Evolutionary conservation across 2,329 filamentous ascomycete species (phyloP), one percentile per base, ranked within the genome.

Genomic region (Metarhizium brunneum): DNA sequence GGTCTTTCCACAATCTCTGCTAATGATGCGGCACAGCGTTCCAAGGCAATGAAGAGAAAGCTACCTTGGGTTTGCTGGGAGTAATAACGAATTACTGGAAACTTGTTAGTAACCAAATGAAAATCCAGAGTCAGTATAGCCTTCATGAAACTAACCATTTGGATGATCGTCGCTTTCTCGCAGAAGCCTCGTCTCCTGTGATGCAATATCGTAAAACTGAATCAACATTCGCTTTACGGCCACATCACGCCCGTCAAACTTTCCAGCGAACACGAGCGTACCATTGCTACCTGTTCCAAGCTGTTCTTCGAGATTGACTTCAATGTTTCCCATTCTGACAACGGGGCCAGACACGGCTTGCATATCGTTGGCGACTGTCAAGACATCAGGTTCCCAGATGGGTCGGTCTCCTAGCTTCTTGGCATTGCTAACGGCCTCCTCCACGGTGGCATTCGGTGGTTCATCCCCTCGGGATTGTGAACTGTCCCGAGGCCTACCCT

Each of bases 181-280:
- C 11, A 99, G 74, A 53, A 97, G 77, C 58, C 87, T 87, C 1
- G 96, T 95, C 72, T 99, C 94, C 65, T 96, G 91, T 11, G 90
- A 91, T 0, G 94, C 94, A 62, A 99, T 89, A 61, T 96, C 92
- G 68, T 92, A 96, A 64, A 96, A 96, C 62, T 96, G 90, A 38
- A 92, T 90, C 58, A 97, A 78, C 90, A 99, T 95, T 38, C 94
- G 85, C 76, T 99, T 99, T 50, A 99, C 90, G 1, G 94, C 94
- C 30, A 99, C 92, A 48, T 92, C 87, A 52, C 92, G 86, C 29
- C 91, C 91, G 68, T 95, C 94, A 68, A 95, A 97, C 54, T 86
- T 89, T n/a, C 94, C 94, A 51, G 90, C 87, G 69, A 94, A 97
- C 0, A 99, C 94, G 54, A 95, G 85, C 0, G 94, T 99, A n/a